phyloP scores from a whole-genome alignment of 192 early-diverging fungal genomes.

The Backusella liffmaniae region DNA sequence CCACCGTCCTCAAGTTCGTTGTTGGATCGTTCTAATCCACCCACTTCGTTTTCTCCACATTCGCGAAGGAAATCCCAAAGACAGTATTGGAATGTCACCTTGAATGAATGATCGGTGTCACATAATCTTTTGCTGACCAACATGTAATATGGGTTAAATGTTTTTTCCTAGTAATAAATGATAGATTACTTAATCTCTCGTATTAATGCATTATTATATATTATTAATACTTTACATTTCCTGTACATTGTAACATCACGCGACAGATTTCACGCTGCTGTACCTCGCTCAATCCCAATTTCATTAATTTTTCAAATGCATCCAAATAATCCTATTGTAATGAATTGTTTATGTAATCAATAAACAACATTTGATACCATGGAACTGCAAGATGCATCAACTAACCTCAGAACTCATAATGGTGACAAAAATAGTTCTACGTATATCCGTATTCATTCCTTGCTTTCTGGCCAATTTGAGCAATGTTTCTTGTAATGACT shows the following conservation, averaged over 20 bases:
- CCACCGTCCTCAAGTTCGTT: conserved; percentile 20
- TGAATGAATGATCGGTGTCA: conserved; percentile 70
- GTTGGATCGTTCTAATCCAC: conserved; percentile 59
- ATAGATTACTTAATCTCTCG: not conserved
- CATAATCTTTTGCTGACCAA: conserved; percentile 84
- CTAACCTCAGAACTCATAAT: conserved; percentile 85
- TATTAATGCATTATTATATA: not conserved
- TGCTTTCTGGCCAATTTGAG: conserved; percentile 78
- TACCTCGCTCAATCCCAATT: conserved; percentile 82
- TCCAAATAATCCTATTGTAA: conserved; percentile 81
- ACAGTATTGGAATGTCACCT: conserved; percentile 91
- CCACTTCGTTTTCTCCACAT: conserved; percentile 76
- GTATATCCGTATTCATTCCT: conserved; percentile 97
- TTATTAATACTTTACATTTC: conserved; percentile 51
- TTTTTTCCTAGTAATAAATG: conserved; percentile 59
- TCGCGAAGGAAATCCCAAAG: conserved; percentile 95
- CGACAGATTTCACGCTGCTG: conserved; percentile 95
- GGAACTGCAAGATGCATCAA: not conserved
- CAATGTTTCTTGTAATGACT: conserved; percentile 57
- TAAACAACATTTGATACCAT: not conserved
- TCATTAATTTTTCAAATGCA: conserved; percentile 82
- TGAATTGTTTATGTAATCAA: not conserved
- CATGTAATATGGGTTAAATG: conserved; percentile 94
- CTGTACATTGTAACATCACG: conserved; percentile 88
- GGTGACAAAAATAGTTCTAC: conserved; percentile 88